phyloP scores from a whole-genome alignment of 768 basidiomycete species.

The Tubosaeta brunneosetosa region DNA sequence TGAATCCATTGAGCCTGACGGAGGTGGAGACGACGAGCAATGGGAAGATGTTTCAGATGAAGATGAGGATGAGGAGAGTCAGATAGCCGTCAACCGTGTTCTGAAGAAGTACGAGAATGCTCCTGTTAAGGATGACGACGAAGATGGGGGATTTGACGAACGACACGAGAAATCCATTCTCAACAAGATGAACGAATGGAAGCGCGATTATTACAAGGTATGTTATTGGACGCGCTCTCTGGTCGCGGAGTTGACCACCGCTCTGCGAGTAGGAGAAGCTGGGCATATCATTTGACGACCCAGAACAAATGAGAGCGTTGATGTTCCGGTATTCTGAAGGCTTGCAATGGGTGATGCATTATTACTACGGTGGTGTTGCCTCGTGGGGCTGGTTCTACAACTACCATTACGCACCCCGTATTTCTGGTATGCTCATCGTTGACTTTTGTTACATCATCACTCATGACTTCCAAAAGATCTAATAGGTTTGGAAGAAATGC shows the following conservation, averaged over 20 bases:
- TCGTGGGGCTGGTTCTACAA: constrained; percentile 99
- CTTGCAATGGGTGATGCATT: constrained; percentile 98
- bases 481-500: constrained; percentile 63
- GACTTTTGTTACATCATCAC: neutral
- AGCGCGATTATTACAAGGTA: constrained; percentile 84
- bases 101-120: constrained; percentile 87
- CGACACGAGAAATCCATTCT: constrained; percentile 66
- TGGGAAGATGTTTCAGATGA: constrained; percentile 44
- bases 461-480: constrained; percentile 41
- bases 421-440: constrained; percentile 62
- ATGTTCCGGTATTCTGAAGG: constrained; percentile 86
- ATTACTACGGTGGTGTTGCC: constrained; percentile 95
- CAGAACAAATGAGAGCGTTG: constrained; percentile 63
- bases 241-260: constrained; percentile 9
- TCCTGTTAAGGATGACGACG: constrained; percentile 65
- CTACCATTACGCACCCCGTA: constrained; percentile 96
- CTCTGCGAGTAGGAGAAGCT: constrained; percentile 68
- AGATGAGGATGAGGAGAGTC: constrained; percentile 61
- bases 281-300: constrained; percentile 69
- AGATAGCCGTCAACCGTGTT: constrained; percentile 73
- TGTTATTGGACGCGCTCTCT: constrained; percentile 38
- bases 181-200: constrained; percentile 92
- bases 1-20: constrained; percentile 33
- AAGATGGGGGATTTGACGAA: constrained; percentile 72
- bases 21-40: constrained; percentile 49